These are phyloP conservation scores for Leptomonas pyrrhocoris DNA, from an alignment of 208 protist genomes.

Conservation along the genomic window DNA sequence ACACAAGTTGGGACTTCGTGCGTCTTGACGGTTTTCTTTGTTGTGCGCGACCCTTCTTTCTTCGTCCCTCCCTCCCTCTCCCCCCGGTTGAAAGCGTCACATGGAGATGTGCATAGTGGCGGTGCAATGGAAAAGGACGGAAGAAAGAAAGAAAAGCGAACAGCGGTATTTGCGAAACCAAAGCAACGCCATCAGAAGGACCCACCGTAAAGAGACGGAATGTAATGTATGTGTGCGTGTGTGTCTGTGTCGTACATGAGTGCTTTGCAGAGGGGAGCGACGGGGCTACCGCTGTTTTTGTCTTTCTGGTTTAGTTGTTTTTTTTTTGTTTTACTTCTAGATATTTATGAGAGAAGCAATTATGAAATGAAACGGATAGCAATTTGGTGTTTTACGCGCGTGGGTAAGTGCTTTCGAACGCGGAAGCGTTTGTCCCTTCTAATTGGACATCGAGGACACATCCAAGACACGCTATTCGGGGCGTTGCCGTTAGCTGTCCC, in stretches of 20 bases:
- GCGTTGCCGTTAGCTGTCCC: no score
- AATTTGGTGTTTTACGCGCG: background rate
- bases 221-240: background rate
- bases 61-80: background rate
- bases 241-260: background rate
- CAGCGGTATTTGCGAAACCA: no score
- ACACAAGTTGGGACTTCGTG: no score
- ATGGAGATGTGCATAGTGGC: no score
- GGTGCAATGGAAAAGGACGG: background rate
- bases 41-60: background rate
- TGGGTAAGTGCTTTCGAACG: background rate
- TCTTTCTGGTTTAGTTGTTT: conserved; percentile 7
- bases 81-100: background rate
- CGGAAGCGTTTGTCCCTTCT: background rate
- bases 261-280: background rate
- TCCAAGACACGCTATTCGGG: no score
- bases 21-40: conserved; percentile 17
- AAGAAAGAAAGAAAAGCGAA: background rate
- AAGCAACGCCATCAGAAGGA: no score
- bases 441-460: no score
- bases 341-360: background rate
- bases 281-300: conserved; percentile 10
- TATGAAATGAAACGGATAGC: background rate
- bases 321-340: conserved; percentile 4
- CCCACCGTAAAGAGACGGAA: background rate